Evolutionary conservation across 2,329 filamentous ascomycete species (phyloP), one percentile per base, ranked within the genome.

Genomic region (Madurella fahalii): DNA sequence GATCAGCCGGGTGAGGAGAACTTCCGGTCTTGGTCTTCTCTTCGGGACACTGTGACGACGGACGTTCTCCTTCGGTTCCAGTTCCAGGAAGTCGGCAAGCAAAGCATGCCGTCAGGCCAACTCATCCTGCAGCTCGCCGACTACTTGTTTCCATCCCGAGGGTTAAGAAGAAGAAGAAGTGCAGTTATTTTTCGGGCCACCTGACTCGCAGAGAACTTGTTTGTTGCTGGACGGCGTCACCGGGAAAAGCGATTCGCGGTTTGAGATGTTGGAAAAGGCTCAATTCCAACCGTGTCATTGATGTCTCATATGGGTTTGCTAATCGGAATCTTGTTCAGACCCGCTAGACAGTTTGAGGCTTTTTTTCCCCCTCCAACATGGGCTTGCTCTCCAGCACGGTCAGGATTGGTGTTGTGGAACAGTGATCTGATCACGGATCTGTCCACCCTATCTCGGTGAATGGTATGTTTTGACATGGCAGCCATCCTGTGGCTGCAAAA

Each of bases 271-370:
- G 34, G 13, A 44, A 48, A n/a, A 48, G 40, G 32, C 40, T 45
- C 37, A 32, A 37, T 47, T 32, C 31, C 16, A 5, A 17, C 50
- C n/a, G 51, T 56, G 44, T 53, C 53, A 51, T 39, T 40, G 37
- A 41, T 50, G 56, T 58, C 56, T 58, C 52, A 53, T 49, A 39
- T 39, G 37, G 13, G 30, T 40, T n/a, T 16, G 41, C 42, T 44
- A 37, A 43, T 40, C 40, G 16, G 16, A 44, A 50, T 42, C 40
- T 37, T 40, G 12, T 4, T 40, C 16, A 5, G 37, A 18, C 37
- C n/a, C 37, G 15, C 46, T 3, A 15, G 40, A 41, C 40, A 18
- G 18, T 48, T 30, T 8, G 3, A 5, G 13, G 34, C 18, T 9
- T 48, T 15, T 4, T 48, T 25, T 25, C 7, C 25, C 7, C 25